These are phyloP conservation scores for Suillus placidus DNA, from an alignment of 768 basidiomycete species.

Conservation along the genomic window DNA sequence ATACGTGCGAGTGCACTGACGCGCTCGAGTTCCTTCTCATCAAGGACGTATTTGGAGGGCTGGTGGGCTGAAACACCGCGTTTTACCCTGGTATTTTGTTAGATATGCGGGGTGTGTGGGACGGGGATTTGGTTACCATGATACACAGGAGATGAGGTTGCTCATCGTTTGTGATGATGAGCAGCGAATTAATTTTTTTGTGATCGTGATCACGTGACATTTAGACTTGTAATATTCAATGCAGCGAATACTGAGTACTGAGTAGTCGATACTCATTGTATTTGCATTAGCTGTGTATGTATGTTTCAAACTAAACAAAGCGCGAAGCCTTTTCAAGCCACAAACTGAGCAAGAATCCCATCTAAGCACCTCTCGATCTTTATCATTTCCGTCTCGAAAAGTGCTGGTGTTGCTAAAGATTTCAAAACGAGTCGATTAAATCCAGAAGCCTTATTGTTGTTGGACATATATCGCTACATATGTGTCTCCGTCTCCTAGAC, in stretches of 20 bases:
- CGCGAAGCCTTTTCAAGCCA: neutral
- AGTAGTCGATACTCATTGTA: neutral
- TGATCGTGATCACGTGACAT: neutral
- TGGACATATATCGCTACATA: neutral
- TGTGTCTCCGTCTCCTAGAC: neutral
- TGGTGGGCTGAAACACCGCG: conserved; percentile 74
- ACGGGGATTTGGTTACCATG: conserved; percentile 46
- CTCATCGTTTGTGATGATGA: conserved; percentile 49
- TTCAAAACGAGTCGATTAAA: neutral
- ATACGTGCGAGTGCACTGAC: conserved; percentile 86
- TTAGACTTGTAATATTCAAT: no score
- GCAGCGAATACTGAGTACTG: no score
- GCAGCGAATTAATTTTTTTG: conserved; percentile 2
- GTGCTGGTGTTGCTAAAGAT: neutral
- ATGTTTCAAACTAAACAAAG: neutral
- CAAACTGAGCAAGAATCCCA: neutral
- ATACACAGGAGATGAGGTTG: conserved; percentile 72
- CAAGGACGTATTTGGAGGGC: conserved; percentile 87
- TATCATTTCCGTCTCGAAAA: neutral
- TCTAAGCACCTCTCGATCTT: neutral
- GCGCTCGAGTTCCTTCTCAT: conserved; percentile 86
- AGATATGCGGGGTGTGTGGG: neutral
- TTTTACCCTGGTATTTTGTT: conserved; percentile 58
- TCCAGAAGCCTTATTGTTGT: neutral
- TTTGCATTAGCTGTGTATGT: neutral